Base-by-base conservation (phyloP, 805 yeast species). In the Metschnikowia bowlesiae region DNA sequence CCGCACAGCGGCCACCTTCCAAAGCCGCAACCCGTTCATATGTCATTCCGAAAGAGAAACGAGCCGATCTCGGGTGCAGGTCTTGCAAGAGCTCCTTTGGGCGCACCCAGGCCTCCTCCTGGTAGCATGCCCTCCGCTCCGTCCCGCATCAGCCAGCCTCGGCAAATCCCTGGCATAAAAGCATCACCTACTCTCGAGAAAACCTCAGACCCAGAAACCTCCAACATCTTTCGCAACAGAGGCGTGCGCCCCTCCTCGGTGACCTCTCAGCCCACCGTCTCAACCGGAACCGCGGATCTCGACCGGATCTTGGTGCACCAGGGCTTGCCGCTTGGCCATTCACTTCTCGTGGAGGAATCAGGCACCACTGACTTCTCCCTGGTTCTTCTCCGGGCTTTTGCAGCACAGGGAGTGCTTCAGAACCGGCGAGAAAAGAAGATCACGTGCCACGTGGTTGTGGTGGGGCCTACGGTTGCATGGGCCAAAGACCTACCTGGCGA, bases 361-460 rank as follows among this genome's bases (percentile, higher is more conserved):
- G 94, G 96, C 0, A 84, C 92, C 6, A 92, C 98, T 0, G 97
- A 92, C 62, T 92, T 89, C 62, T 76, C 87, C 6, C 78, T 89
- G 6, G 83, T 88, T 9, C 56, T 92, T 35, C 64, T 83, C 29
- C 82, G 90, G 55, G 70, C 81, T 3, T 87, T 84, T 70, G 83
- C 87, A 1, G 76, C 95, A 1, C 95, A 88, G 65, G 96, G 96
- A 11, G 66, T 85, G 33, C 65, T 81, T 0, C 92, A 87, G 53
- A 83, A 77, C 59, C 70, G 90, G 56, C 50, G 78, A 11, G 74
- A 71, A 32, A 65, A 62, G 35, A 55, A 51, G 18, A 51, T 54
- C 16, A 73, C 78, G 53, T 80, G 87, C 2, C 89, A 84, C 62
- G 75, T 81, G 30, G 74, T 87, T 16, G 84, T 84, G 10, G 65